Conservation (phyloP, 306 rosid genomes). For the Cicer chorassanicum region DNA sequence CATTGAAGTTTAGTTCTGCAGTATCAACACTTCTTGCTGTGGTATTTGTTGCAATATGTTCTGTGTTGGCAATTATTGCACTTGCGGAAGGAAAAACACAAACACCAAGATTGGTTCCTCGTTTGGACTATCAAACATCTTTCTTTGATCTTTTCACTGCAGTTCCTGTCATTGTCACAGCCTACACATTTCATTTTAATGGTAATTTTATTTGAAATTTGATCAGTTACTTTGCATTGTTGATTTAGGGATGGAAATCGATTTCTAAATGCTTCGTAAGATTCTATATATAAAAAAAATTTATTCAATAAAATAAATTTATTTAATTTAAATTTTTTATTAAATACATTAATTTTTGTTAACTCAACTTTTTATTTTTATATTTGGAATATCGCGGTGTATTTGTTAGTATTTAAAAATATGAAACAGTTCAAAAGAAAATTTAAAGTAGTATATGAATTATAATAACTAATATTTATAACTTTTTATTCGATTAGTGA, state of each 20-base stretch:
- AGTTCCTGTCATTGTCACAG: constrained; percentile 91
- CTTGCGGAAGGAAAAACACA: constrained; percentile 67
- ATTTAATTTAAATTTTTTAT: too few relatives aligned
- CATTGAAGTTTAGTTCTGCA: constrained; percentile 80
- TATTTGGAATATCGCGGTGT: too few relatives aligned
- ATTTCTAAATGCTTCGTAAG: too few relatives aligned
- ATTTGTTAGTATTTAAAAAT: too few relatives aligned
- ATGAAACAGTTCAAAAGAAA: too few relatives aligned
- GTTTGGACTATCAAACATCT: constrained; percentile 64
- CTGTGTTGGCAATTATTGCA: constrained; percentile 69
- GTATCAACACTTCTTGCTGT: constrained; percentile 82
- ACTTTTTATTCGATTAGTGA: too few relatives aligned
- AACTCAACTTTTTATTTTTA: too few relatives aligned
- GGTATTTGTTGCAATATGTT: constrained; percentile 77
- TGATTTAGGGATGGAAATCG: not conserved
- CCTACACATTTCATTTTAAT: constrained; percentile 95
- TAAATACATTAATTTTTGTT: too few relatives aligned
- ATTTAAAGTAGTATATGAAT: too few relatives aligned
- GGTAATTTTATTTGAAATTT: constrained; percentile 42
- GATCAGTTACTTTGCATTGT: not conserved
- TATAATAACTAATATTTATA: too few relatives aligned
- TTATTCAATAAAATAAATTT: too few relatives aligned
- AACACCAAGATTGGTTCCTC: constrained; percentile 68
- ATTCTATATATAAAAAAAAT: too few relatives aligned
- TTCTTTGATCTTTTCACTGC: constrained; percentile 90